Evolutionary conservation across 306 rosid species (phyloP).

Genomic region (Myrica gale): DNA sequence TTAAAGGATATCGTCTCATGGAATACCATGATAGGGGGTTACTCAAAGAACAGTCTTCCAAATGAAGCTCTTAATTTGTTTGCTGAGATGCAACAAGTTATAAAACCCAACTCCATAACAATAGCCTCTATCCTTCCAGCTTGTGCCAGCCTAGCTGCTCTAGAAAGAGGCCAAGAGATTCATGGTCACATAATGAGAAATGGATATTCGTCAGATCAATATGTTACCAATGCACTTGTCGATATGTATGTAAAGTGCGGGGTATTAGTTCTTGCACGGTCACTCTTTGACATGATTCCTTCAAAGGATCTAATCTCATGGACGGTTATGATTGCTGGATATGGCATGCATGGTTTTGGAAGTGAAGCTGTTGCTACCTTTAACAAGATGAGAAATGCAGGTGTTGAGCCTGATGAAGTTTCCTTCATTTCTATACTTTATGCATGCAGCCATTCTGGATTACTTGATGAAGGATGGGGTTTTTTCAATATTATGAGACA

Average conservation of each 20-base stretch:
- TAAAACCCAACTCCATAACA: constrained; percentile 49
- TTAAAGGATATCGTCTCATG: constrained; percentile 60
- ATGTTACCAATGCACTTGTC: constrained; percentile 57
- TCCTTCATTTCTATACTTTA: constrained; percentile 63
- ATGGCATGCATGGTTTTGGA: constrained; percentile 77
- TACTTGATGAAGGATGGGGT: constrained; percentile 60
- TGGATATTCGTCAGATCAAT: constrained; percentile 41
- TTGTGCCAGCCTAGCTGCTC: constrained; percentile 69
- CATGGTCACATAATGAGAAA: constrained; percentile 55
- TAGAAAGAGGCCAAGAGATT: constrained; percentile 63
- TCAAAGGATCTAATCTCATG: constrained; percentile 59
- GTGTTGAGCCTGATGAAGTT: constrained; percentile 55
- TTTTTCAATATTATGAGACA: constrained; percentile 49
- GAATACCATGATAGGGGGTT: constrained; percentile 78
- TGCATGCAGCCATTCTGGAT: constrained; percentile 72
- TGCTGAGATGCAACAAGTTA: constrained; percentile 46
- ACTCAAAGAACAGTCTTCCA: constrained; percentile 58
- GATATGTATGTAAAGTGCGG: constrained; percentile 75
- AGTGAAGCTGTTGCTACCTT: constrained; percentile 56
- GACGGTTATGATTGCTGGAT: constrained; percentile 71
- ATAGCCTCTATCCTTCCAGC: constrained; percentile 65
- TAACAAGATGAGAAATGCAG: constrained; percentile 49
- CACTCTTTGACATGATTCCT: constrained; percentile 48
- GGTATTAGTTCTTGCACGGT: constrained; percentile 48
- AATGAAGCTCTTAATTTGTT: constrained; percentile 57